Evolutionary conservation across 768 basidiomycete genomes (phyloP), one percentile per base, ranked within the genome.

Genomic region (Podaxis carcinomalis): DNA sequence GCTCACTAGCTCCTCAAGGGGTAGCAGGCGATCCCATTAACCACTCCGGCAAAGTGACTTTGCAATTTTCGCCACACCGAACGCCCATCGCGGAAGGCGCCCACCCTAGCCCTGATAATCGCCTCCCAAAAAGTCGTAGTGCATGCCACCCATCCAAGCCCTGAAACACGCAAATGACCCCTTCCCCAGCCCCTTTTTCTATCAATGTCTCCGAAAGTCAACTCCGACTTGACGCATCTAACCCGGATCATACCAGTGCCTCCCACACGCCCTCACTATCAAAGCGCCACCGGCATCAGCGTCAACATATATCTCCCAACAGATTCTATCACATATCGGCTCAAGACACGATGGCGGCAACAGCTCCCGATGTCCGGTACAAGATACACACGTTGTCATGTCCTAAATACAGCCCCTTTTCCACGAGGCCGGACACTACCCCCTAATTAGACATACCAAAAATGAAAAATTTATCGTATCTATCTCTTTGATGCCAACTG

Each of bases 11-110:
- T 44, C 13, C 60, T 23, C 57, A 56, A 64, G 36, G 28, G 54
- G 62, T 62, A 62, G 56, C 63, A 64, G 52, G 61, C 44, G 62
- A 62, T 60, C 84, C 85, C 85, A 85, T 90, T 91, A 91, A 92
- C 89, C 89, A 91, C 90, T 92, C 90, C 89, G 90, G 89, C 89
- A 92, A 91, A 90, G 90, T 89, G 87, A 89, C 88, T 58, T 58
- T 66, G 10, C 1, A 0, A 49, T 1, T 14, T 23, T 49, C 1
- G 11, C 4, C 16, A 49, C 25, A 49, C 2, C 13, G 2, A 49
- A 49, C 3, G 16, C 6, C 16, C 42, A 16, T 13, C 9, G 4
- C 40, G 1, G 14, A 42, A 5, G 40, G 40, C 4, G 10, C 7
- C 42, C 42, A 19, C 6, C 42, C 19, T 1, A 44, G 9, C 42